phyloP scores from a whole-genome alignment of 805 yeast genomes.

The Scheffersomyces coipomensis region DNA sequence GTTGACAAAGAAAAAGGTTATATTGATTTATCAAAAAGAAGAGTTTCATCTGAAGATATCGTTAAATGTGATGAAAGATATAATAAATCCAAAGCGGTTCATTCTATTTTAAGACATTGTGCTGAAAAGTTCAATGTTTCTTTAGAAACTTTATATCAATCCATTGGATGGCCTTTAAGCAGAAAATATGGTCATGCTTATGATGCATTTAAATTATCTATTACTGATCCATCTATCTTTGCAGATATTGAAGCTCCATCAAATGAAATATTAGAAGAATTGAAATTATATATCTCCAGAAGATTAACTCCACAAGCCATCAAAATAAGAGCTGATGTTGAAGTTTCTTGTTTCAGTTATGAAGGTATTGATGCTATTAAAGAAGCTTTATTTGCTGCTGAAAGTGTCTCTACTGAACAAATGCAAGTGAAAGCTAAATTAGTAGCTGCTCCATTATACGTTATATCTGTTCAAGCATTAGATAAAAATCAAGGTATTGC shows the following conservation, averaged over 20 bases:
- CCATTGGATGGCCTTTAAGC: slow-evolving; percentile 97
- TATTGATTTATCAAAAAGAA: slow-evolving; percentile 95
- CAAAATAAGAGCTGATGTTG: slow-evolving; percentile 97
- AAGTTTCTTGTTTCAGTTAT: slow-evolving; percentile 94
- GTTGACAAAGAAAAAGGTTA: slow-evolving; percentile 99
- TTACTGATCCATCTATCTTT: slow-evolving; percentile 86
- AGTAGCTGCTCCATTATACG: slow-evolving; percentile 97
- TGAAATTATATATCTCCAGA: slow-evolving; percentile 82
- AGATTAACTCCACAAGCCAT: slow-evolving; percentile 98
- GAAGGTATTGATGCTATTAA: slow-evolving; percentile 98
- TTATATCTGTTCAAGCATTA: slow-evolving; percentile 86
- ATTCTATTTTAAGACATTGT: slow-evolving; percentile 96
- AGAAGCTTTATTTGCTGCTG: slow-evolving; percentile 83
- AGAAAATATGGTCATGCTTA: slow-evolving; percentile 95
- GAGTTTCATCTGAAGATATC: slow-evolving; percentile 97
- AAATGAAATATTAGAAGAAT: slow-evolving; percentile 74
- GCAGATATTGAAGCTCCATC: slow-evolving; percentile 75
- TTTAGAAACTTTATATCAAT: slow-evolving; percentile 79
- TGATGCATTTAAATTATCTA: slow-evolving; percentile 95
- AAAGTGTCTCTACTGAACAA: slow-evolving; percentile 75
- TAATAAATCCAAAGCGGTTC: slow-evolving; percentile 95
- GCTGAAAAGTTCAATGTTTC: slow-evolving; percentile 93
- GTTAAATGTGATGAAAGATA: slow-evolving; percentile 96
- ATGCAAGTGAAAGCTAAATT: slow-evolving; percentile 90
- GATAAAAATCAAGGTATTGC: slow-evolving; percentile 90